Evolutionary conservation across 345 rosid species (phyloP), one percentile per base, ranked within the genome.

Genomic region (Cochlearia excelsa): DNA sequence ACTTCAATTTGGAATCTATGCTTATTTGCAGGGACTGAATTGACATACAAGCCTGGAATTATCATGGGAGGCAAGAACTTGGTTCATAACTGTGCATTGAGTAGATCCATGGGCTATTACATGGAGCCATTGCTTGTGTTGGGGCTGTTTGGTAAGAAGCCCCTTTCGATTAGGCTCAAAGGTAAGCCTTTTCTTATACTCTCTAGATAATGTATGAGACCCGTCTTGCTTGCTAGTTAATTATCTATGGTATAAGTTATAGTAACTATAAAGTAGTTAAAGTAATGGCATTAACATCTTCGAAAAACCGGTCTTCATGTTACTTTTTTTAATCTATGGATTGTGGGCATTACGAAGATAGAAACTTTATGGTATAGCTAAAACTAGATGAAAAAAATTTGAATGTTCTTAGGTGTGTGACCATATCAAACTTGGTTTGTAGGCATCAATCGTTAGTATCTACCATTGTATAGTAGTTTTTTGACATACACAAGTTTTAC

Each of bases 81-180:
- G 59, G 82, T 79, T 57, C 88, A 82, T 30, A 83, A 77, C 68
- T 93, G 99, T 54, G 85, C 88, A 16, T 65, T 80, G 71, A 81
- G 71, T 78, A 77, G 97, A 52, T 74, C 96, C 48, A 77, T 93
- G 51, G 96, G 97, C 5, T 93, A 87, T 75, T 93, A 82, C 72
- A 54, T 89, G 74, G 92, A 93, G 76, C 95, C 97, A 5, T 56
- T 93, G 76, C 58, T 93, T 60, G 59, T 93, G 69, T 82, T 93
- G 43, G 95, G 80, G 6, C 71, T 93, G 65, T 87, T 93, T 41
- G 82, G 80, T 3, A 87, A 85, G 74, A 93, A 80, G 52, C 76
- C 88, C 26, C 78, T 85, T 52, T 59, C 66, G 1, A 78, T 89
- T 43, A 80, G 63, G 72, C 96, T 90, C 46, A 82, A 70, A 80